Percentiles rank a stretch among this genome's conserved stretches.
Evolutionary conservation across 1,139 yeast species (phyloP).

Genomic region (Yamadazyma conglobata): DNA sequence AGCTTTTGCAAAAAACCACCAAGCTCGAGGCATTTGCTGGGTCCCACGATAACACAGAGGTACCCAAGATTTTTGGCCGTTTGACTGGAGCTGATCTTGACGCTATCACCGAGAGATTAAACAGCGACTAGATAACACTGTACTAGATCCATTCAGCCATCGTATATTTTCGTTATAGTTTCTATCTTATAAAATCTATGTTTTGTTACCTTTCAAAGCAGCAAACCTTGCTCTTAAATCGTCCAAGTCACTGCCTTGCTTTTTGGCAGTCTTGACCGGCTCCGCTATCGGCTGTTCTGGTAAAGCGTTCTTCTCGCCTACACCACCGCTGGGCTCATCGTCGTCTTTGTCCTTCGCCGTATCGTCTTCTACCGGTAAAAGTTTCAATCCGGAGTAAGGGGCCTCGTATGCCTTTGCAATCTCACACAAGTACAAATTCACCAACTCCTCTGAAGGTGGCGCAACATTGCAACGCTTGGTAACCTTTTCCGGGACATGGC

Average conservation of each 20-base stretch:
- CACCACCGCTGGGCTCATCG: slow-evolving; percentile 23
- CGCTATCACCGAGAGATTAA: slow-evolving; percentile 36
- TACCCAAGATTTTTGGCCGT: slow-evolving; percentile 65
- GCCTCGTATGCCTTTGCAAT: slow-evolving; percentile 79
- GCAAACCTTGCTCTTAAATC: slow-evolving; percentile 45
- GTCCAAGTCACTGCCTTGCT: slow-evolving; percentile 33
- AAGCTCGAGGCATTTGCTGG: slow-evolving; percentile 56
- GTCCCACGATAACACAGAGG: slow-evolving; percentile 77
- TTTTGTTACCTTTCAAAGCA: slow-evolving; percentile 32
- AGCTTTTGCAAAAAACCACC: slow-evolving; percentile 23
- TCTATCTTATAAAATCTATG: not conserved
- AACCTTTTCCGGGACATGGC: slow-evolving; percentile 63
- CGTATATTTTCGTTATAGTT: not conserved
- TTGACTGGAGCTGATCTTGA: slow-evolving; percentile 52
- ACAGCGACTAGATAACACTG: not conserved
- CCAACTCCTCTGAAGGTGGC: slow-evolving; percentile 67
- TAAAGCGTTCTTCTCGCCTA: slow-evolving; percentile 17
- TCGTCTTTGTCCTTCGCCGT: slow-evolving; percentile 10
- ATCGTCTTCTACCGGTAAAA: slow-evolving; percentile 14
- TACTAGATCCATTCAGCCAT: not conserved
- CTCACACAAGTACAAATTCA: slow-evolving; percentile 68
- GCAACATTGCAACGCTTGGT: slow-evolving; percentile 58
- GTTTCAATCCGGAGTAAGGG: slow-evolving; percentile 59
- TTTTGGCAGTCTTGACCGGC: slow-evolving; percentile 9
- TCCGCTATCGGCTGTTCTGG: slow-evolving; percentile 16